Evolutionary conservation across 495 filamentous ascomycete species (phyloP), one percentile per base, ranked within the genome.

Genomic region (Aspergillus funiculosus): DNA sequence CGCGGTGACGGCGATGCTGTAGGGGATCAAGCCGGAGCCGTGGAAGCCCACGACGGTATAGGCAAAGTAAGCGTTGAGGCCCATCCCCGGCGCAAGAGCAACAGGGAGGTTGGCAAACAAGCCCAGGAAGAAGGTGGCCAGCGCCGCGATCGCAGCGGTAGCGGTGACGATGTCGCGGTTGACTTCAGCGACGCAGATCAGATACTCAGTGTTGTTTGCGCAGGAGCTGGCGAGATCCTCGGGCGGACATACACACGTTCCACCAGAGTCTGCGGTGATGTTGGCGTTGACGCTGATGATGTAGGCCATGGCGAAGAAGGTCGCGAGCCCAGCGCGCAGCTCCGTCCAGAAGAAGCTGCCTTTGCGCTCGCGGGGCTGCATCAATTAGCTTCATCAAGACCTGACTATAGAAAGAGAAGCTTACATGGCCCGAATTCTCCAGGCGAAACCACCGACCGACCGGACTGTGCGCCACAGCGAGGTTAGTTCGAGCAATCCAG

Each of bases 231-330:
- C 36, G 3, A 62, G 66, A 2, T 61, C 59, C 10, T 57, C 45
- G 43, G 75, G 43, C 41, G 75, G 73, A 57, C 86, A 91, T n/a
- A 86, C 75, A 53, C 86, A 90, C 10, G 82, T 86, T 13, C 86
- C 86, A 21, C 87, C 85, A 37, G 72, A 71, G 17, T 67, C 61
- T 39, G 82, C 71, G 41, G 80, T 76, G 59, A 88, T 85, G 53
- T 72, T 83, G 39, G 76, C 78, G 65, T 86, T 89, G 53, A 85
- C 81, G 42, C 82, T 77, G 57, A 86, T 86, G 47, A 86, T 85
- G 62, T 87, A 91, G 56, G 86, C 85, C 86, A 90, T 90, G 52
- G 86, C 85, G 66, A 89, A 89, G 72, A 90, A 89, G 36, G 86
- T 86, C 22, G 85, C 85, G 2, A 89, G 61, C 42, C 85, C 86